Conservation (phyloP, 2,329 filamentous ascomycete genomes). For the Fusarium sterilihyphosum region DNA sequence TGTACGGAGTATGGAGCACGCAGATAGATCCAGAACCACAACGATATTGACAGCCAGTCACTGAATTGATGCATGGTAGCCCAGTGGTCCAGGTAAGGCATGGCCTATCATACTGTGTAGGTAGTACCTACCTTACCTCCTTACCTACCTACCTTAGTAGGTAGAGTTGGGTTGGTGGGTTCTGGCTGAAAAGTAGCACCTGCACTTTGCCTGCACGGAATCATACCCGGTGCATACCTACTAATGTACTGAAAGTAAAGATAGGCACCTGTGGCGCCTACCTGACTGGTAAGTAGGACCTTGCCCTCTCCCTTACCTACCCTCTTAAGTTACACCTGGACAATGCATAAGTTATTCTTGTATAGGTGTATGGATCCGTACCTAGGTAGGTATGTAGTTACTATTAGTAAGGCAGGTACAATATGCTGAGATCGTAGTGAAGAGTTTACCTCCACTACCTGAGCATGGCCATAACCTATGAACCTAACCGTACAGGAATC, state of each 20-base stretch:
- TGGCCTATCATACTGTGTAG: not conserved
- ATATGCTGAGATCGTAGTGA: not conserved
- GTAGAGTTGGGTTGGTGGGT: not conserved
- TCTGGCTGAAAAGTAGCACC: not conserved
- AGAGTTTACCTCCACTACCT: not conserved
- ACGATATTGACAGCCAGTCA: not conserved
- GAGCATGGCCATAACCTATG: not conserved
- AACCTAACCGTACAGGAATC: conserved; percentile 4
- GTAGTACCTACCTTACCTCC: no score
- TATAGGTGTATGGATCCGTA: not conserved
- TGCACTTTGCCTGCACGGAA: conserved; percentile 21
- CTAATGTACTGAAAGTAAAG: not conserved
- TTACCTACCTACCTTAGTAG: no score
- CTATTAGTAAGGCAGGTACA: no score
- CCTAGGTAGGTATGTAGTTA: not conserved
- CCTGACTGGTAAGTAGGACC: not conserved
- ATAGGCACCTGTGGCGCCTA: not conserved
- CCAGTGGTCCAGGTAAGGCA: not conserved
- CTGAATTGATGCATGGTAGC: not conserved
- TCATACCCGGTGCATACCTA: conserved; percentile 9
- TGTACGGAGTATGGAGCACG: not conserved
- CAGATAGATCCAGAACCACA: not conserved
- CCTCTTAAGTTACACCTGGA: not conserved
- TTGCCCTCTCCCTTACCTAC: not conserved
- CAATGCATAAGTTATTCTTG: not conserved